A percentile compares a stretch with the other conserved stretches of the same genome.
These are phyloP conservation scores for Eucalyptus erythrocorys DNA, from an alignment of 345 rosid genomes.

Conservation along the genomic window DNA sequence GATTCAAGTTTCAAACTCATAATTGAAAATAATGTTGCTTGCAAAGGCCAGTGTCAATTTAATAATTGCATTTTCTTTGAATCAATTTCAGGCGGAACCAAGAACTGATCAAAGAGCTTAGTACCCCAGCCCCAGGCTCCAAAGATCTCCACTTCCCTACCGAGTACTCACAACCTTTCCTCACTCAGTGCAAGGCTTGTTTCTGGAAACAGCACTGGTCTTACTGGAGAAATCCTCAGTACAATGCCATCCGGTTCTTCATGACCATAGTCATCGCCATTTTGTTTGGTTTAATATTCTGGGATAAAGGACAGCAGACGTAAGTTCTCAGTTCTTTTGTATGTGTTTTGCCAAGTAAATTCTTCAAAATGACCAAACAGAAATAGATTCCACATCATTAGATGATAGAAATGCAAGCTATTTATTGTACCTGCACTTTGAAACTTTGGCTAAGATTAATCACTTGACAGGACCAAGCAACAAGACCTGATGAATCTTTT, in stretches of 20 bases:
- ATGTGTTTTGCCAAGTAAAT: background rate
- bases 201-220: constrained; percentile 67
- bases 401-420: background rate
- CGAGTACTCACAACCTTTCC: background rate
- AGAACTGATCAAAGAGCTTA: background rate
- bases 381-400: background rate
- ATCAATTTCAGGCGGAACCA: background rate
- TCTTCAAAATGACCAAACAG: background rate
- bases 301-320: background rate
- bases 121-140: background rate
- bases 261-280: background rate
- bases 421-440: background rate
- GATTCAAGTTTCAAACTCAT: background rate
- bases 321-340: background rate
- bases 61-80: background rate
- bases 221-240: constrained; percentile 59
- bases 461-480: constrained; percentile 14
- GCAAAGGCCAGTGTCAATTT: background rate
- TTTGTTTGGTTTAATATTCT: background rate
- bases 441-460: background rate
- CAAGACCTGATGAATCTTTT: constrained; percentile 49
- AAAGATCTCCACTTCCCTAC: background rate
- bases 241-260: constrained; percentile 41
- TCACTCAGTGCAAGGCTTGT: constrained; percentile 42
- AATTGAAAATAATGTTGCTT: background rate